Evolutionary conservation across 1,284 basidiomycete genomes (phyloP).

Genomic region (Pyrrhoderma noxium): DNA sequence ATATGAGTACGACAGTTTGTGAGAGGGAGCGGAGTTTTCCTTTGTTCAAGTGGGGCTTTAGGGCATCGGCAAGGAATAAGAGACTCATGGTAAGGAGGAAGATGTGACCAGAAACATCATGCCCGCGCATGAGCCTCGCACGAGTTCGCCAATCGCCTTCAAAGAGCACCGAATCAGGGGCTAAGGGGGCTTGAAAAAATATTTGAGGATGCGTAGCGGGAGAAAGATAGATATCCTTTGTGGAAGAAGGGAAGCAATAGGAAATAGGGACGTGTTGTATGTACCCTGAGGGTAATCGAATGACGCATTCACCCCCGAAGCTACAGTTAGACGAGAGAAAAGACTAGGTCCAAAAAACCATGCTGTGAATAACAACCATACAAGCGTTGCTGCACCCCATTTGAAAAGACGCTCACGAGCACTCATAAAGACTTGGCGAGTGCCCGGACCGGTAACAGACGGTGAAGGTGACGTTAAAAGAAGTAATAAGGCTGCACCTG

Average conservation of each 20-base stretch:
- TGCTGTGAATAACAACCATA: conserved; percentile 72
- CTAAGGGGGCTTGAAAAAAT: conserved; percentile 41
- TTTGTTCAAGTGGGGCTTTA: conserved; percentile 42
- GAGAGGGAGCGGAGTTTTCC: conserved; percentile 38
- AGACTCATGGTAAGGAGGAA: conserved; percentile 86
- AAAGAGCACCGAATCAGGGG: not conserved
- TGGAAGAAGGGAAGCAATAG: conserved; percentile 57
- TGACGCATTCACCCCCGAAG: conserved; percentile 80
- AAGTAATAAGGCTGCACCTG: conserved; percentile 51
- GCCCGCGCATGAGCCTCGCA: conserved; percentile 68
- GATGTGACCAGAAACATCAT: conserved; percentile 92
- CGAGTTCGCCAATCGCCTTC: conserved; percentile 35
- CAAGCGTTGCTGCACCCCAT: conserved; percentile 56
- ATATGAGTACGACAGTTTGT: conserved; percentile 33
- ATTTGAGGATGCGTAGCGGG: conserved; percentile 57
- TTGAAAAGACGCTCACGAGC: conserved; percentile 41
- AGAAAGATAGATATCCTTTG: conserved; percentile 50
- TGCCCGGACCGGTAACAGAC: not conserved
- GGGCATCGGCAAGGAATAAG: conserved; percentile 75
- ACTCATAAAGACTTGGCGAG: not conserved
- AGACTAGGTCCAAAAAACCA: conserved; percentile 94
- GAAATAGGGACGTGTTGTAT: conserved; percentile 47
- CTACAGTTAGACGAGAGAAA: conserved; percentile 65
- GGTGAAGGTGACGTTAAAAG: conserved; percentile 48
- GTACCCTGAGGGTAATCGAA: conserved; percentile 52